Conservation (phyloP, 352 stramenopile genomes). For the Blastocystis sp. region DNA sequence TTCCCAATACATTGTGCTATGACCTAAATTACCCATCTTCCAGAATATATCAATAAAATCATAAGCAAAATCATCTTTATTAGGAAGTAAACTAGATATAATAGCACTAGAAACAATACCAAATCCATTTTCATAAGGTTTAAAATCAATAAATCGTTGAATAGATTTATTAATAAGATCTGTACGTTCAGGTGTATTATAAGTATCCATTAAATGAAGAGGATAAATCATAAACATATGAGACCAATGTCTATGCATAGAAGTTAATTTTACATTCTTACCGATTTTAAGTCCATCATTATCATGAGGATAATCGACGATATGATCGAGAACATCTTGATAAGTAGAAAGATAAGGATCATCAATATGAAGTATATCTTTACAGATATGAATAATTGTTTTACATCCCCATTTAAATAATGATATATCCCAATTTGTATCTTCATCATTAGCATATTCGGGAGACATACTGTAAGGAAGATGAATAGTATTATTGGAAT, state of each 20-base stretch:
- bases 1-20: conserved; percentile 22
- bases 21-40: conserved; percentile 2
- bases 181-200: conserved; percentile 1
- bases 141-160: conserved; percentile 9
- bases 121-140: conserved; percentile 12
- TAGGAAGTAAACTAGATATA: conserved; percentile 7
- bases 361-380: neutral
- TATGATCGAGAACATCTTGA: conserved; percentile 14
- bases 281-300: conserved; percentile 13
- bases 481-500: conserved; percentile 6
- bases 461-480: conserved; percentile 8
- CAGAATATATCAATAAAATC: neutral
- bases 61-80: conserved; percentile 1
- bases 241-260: conserved; percentile 18
- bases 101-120: conserved; percentile 6
- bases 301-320: conserved; percentile 1
- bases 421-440: conserved; percentile 5
- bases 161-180: conserved; percentile 8
- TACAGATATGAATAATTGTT: conserved; percentile 8
- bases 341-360: neutral
- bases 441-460: conserved; percentile 12
- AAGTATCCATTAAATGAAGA: conserved; percentile 16
- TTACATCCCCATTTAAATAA: conserved; percentile 16
- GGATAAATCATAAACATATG: conserved; percentile 19
- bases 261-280: conserved; percentile 3